phyloP scores from a whole-genome alignment of 2,329 filamentous ascomycete species.

The Fusarium sp. region DNA sequence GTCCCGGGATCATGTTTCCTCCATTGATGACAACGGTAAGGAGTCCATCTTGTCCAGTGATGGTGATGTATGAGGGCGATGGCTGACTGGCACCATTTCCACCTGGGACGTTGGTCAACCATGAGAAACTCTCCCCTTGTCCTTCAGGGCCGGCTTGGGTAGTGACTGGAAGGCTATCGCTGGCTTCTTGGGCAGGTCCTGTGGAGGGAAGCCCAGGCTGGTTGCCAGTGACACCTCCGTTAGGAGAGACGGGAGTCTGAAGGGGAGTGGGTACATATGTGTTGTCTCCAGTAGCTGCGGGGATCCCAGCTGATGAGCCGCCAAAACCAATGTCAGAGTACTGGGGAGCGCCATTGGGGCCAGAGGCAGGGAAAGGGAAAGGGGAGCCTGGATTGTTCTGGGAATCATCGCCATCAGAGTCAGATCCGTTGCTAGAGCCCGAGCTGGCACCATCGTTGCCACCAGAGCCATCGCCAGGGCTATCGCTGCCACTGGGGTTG shows the following conservation, averaged over 20 bases:
- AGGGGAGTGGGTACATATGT: conserved; percentile 30
- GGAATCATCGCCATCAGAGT: conserved; percentile 13
- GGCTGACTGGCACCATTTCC: conserved; percentile 14
- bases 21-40: conserved; percentile 44
- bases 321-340: conserved; percentile 35
- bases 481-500: conserved; percentile 17
- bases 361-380: conserved; percentile 23
- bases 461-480: conserved; percentile 1
- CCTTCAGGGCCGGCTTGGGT: conserved; percentile 31
- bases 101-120: conserved; percentile 25
- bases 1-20: conserved; percentile 8
- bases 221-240: conserved; percentile 22
- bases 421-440: conserved; percentile 7
- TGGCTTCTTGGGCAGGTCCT: conserved; percentile 31
- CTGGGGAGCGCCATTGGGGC: conserved; percentile 36
- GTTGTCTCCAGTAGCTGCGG: conserved; percentile 23
- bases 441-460: conserved; percentile 1
- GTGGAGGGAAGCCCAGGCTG: conserved; percentile 21
- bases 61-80: conserved; percentile 36
- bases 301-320: conserved; percentile 30
- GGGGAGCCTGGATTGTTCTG: conserved; percentile 11
- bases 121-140: conserved; percentile 26
- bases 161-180: conserved; percentile 33
- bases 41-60: conserved; percentile 42
- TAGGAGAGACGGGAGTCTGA: conserved; percentile 18